Evolutionary conservation across 306 rosid genomes (phyloP).

Genomic region (Fagus sylvatica): DNA sequence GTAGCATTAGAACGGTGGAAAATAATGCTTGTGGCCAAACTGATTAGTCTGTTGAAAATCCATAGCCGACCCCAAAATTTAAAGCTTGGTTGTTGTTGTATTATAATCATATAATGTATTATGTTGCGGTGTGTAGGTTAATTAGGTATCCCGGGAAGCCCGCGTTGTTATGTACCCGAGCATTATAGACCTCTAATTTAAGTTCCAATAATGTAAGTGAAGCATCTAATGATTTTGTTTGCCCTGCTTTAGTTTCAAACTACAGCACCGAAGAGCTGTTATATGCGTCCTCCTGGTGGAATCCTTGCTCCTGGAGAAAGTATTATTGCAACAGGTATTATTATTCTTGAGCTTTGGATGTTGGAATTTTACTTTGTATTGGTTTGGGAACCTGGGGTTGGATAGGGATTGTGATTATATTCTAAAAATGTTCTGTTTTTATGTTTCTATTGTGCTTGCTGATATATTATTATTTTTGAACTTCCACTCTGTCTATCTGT

Average conservation of each 20-base stretch:
- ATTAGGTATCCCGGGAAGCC: background rate
- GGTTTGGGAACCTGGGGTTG: background rate
- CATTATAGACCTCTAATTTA: background rate
- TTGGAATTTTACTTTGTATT: background rate
- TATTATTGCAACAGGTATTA: constrained; percentile 78
- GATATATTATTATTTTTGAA: background rate
- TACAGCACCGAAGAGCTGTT: constrained; percentile 96
- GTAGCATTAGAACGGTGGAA: background rate
- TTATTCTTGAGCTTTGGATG: background rate
- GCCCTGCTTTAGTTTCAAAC: constrained; percentile 80
- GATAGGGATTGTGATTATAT: background rate
- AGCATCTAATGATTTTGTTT: constrained; percentile 13
- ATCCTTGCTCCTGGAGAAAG: constrained; percentile 88
- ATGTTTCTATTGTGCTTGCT: background rate
- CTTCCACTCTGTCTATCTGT: constrained; percentile 8
- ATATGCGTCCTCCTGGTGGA: constrained; percentile 98
- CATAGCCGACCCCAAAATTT: too few species aligned
- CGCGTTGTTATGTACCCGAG: background rate
- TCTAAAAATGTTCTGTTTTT: background rate
- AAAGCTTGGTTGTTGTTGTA: too few species aligned
- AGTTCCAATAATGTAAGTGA: constrained; percentile 9
- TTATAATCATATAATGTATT: too few species aligned
- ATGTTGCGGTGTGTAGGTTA: too few species aligned
- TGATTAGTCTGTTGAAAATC: too few species aligned
- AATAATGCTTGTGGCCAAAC: too few species aligned